Conservation (phyloP, 202 grass and related monocot genomes). For the Hordeum pubiflorum region DNA sequence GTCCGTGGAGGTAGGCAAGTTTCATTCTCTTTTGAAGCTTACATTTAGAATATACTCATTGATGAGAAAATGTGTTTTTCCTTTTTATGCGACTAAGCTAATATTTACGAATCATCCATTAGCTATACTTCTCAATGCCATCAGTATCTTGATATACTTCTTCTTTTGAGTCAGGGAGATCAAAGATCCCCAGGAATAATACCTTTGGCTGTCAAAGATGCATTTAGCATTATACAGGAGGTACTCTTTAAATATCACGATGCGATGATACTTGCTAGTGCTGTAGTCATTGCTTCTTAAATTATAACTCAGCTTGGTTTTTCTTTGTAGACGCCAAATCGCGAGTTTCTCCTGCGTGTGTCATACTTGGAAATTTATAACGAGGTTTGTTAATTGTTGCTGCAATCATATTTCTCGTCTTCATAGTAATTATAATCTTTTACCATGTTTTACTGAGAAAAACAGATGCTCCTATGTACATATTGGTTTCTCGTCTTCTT, state of each 20-base stretch:
- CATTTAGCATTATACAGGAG: constrained; percentile 99
- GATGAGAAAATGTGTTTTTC: neutral
- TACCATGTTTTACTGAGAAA: neutral
- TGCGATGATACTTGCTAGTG: constrained; percentile 1
- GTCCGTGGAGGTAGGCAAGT: neutral
- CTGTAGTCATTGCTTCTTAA: neutral
- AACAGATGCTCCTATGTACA: neutral
- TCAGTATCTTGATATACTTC: constrained; percentile 28
- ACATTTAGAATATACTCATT: constrained; percentile 2
- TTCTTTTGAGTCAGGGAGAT: constrained; percentile 71
- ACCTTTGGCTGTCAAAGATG: constrained; percentile 99
- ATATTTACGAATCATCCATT: neutral
- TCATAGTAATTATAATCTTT: constrained; percentile 17
- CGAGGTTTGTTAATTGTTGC: constrained; percentile 48
- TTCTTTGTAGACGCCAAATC: constrained; percentile 70
- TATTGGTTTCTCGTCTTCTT: too few species aligned
- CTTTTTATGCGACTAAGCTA: constrained; percentile 12
- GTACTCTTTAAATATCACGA: constrained; percentile 34
- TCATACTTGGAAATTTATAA: constrained; percentile 99
- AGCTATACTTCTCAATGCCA: constrained; percentile 20
- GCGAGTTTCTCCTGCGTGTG: constrained; percentile 95
- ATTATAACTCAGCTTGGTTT: constrained; percentile 10
- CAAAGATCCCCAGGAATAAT: constrained; percentile 99
- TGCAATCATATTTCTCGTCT: constrained; percentile 8
- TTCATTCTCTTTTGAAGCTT: constrained; percentile 16